Evolutionary conservation across 225 moss, liverwort and hornwort genomes (phyloP), one percentile per base, ranked within the genome.

Genomic region (Sphagnum tenellum): DNA sequence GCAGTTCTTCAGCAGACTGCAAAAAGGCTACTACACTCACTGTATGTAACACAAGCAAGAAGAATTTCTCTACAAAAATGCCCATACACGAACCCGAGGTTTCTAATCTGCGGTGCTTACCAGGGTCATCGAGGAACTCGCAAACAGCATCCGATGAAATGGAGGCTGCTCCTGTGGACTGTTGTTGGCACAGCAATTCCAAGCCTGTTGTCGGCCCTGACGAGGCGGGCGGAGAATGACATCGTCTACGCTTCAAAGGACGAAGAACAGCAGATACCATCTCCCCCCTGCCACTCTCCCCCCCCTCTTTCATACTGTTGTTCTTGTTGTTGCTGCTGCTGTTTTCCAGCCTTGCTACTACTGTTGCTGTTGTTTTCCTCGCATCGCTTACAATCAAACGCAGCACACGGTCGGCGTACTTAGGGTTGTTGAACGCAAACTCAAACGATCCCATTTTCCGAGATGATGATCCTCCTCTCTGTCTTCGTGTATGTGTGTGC

Each of bases 361-460:
- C 50, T 66, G 66, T 54, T 55, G 51, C 66, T 29, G 6, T 29
- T 46, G 45, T 9, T 12, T 12, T 9, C 51, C 9, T 53, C 53
- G 51, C 12, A 53, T 66, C 52, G n/a, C 47, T 57, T 3, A 68
- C 12, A 59, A 57, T 49, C 57, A 68, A 59, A 4, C 68, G 57
- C 68, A 68, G 49, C 7, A 68, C 58, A 7, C 68, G 57, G 68
- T 68, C 68, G 3, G 68, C 59, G 68, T 68, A 68, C 3, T 49
- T 56, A 11, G 59, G 57, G 44, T 68, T 46, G 47, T 68, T 29
- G 44, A 44, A 68, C 3, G 68, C 68, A 59, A 68, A 68, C 9
- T 49, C 68, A 48, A 68, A 68, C 13, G 57, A 57, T n/a, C 57
- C 13, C 57, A 57, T 57, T 9, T 2, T 9, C 52, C 29, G 29